These are phyloP conservation scores for Phylloporus rhodoxanthus DNA, from an alignment of 768 basidiomycete genomes.

Conservation along the genomic window DNA sequence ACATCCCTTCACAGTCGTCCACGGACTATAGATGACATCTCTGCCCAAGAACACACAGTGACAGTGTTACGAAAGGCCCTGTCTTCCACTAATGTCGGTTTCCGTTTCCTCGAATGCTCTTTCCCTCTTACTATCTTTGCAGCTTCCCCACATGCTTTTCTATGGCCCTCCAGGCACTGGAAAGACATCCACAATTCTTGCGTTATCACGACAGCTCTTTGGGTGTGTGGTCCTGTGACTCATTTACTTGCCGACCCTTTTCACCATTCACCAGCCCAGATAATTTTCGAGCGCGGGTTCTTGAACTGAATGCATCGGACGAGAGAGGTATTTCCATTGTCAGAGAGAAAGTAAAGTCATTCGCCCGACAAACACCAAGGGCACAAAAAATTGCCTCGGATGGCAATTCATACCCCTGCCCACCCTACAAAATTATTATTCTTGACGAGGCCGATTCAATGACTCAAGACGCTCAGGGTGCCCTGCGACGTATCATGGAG, in stretches of 20 bases:
- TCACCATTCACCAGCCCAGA: conserved; percentile 62
- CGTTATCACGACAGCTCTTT: conserved; percentile 87
- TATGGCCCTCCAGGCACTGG: conserved; percentile 99
- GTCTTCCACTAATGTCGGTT: conserved; percentile 80
- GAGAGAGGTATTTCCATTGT: conserved; percentile 97
- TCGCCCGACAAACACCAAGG: conserved; percentile 87
- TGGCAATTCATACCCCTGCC: conserved; percentile 85
- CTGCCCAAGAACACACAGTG: conserved; percentile 95
- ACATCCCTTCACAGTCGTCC: conserved; percentile 62
- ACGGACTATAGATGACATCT: conserved; percentile 95
- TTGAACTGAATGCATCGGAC: conserved; percentile 98
- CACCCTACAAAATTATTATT: conserved; percentile 98
- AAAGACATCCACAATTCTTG: conserved; percentile 97
- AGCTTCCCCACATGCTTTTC: conserved; percentile 99
- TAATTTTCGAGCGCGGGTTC: conserved; percentile 85
- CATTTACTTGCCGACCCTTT: not conserved
- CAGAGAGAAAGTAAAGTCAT: conserved; percentile 97
- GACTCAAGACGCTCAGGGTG: conserved; percentile 99
- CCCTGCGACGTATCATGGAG: conserved; percentile 98
- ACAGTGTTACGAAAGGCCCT: conserved; percentile 88
- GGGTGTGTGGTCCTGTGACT: conserved; percentile 49
- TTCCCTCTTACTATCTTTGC: conserved; percentile 13
- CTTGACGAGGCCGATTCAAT: conserved; percentile 99
- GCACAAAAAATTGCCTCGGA: conserved; percentile 71
- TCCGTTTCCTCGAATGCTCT: not conserved